These are phyloP conservation scores for Serendipita sp. DNA, from an alignment of 768 basidiomycete species.

Conservation along the genomic window DNA sequence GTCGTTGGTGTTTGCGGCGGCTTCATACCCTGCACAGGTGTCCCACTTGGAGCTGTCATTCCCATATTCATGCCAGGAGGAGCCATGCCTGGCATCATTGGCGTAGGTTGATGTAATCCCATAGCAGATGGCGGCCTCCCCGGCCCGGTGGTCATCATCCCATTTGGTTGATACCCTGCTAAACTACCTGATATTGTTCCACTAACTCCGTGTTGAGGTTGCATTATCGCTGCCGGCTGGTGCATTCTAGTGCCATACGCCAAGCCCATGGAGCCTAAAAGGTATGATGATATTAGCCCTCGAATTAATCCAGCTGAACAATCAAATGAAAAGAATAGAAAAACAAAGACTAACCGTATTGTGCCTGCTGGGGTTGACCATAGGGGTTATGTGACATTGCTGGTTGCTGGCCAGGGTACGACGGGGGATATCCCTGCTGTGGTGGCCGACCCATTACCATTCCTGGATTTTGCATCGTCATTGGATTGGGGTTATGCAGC, in stretches of 20 bases:
- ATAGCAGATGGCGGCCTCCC: not conserved
- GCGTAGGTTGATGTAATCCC: not conserved
- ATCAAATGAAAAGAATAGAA: too few species aligned
- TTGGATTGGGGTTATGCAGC: too few species aligned
- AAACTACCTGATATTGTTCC: not conserved
- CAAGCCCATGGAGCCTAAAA: too few species aligned
- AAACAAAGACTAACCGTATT: too few species aligned
- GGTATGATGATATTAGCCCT: too few species aligned
- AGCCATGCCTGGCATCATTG: not conserved
- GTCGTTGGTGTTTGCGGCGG: conserved; percentile 13
- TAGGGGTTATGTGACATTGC: too few species aligned
- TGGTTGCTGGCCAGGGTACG: too few species aligned
- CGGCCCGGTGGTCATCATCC: not conserved
- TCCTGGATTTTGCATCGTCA: too few species aligned
- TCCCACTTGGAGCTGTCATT: not conserved
- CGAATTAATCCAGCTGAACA: too few species aligned
- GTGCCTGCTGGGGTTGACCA: too few species aligned
- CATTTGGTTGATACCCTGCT: not conserved
- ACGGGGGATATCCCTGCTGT: too few species aligned
- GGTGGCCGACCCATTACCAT: too few species aligned
- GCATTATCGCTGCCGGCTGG: not conserved
- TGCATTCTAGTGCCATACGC: not conserved
- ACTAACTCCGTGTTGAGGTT: not conserved
- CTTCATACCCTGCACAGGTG: conserved; percentile 13
- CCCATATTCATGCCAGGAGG: not conserved